A percentile compares a stretch with the other conserved stretches of the same genome.
Conservation (phyloP, 2,329 filamentous ascomycete genomes). For the Aspergillus sergii region DNA sequence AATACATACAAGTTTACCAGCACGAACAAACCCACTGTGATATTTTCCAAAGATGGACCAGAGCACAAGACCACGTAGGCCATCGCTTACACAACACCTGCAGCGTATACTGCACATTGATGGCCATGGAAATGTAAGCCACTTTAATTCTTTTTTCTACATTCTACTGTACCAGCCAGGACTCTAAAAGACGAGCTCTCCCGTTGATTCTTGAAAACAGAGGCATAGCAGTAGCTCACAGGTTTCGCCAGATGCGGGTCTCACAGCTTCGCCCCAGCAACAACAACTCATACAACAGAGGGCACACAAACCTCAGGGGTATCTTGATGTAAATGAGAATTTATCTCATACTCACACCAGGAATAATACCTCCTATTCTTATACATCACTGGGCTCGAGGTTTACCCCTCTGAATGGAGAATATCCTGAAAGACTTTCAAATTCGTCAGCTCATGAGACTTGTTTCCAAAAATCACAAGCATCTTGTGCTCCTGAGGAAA, state of each 20-base stretch:
- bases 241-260: background rate
- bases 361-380: background rate
- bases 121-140: conserved; percentile 20
- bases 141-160: background rate
- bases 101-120: conserved; percentile 25
- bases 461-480: conserved; percentile 8
- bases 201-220: background rate
- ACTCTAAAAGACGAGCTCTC: background rate
- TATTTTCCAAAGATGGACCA: conserved; percentile 11
- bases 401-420: background rate
- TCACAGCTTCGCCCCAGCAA: background rate
- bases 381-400: background rate
- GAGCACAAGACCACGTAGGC: conserved; percentile 18
- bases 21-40: background rate
- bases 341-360: background rate
- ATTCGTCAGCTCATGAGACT: conserved; percentile 1
- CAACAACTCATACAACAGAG: background rate
- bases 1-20: background rate
- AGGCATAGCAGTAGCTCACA: background rate
- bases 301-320: background rate
- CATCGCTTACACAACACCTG: conserved; percentile 26
- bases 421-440: background rate
- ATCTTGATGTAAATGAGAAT: background rate
- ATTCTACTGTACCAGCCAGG: background rate
- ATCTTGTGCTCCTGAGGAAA: conserved; percentile 10